Conservation (phyloP, 257 asterid species). For the Gentiana dahurica region DNA sequence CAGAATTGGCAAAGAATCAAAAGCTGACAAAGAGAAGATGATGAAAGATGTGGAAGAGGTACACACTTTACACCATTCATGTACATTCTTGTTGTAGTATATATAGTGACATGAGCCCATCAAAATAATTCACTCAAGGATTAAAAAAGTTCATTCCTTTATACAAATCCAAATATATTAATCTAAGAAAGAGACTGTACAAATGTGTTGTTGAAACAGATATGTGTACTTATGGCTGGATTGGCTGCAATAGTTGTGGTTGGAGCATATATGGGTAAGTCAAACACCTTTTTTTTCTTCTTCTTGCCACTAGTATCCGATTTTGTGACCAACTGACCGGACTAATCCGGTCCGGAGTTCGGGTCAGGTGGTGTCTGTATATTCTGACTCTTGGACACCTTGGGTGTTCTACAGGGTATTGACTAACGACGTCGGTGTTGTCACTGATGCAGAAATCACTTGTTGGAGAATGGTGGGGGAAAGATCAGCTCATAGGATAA, state of each 20-base stretch:
- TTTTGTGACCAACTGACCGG: too few relatives aligned
- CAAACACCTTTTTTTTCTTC: constrained; percentile 1
- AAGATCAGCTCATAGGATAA: constrained; percentile 62
- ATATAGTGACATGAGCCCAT: background rate
- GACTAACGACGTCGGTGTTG: background rate
- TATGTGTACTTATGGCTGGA: constrained; percentile 65
- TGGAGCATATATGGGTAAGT: constrained; percentile 80
- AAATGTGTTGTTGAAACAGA: constrained; percentile 18
- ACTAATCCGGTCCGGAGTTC: too few relatives aligned
- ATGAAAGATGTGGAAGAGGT: constrained; percentile 66
- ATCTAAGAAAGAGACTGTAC: background rate
- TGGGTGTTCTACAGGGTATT: background rate
- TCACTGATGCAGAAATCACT: constrained; percentile 47
- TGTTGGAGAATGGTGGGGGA: constrained; percentile 89
- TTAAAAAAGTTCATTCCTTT: background rate
- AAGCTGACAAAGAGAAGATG: constrained; percentile 31
- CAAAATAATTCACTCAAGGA: background rate
- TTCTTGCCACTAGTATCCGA: background rate
- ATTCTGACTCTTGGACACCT: constrained; percentile 1
- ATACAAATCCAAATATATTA: too few relatives aligned
- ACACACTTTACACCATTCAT: background rate
- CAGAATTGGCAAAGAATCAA: constrained; percentile 34
- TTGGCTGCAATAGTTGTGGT: constrained; percentile 48
- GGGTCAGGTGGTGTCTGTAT: too few relatives aligned
- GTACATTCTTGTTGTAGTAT: too few relatives aligned